Conservation (phyloP, 805 yeast genomes). For the Kodamaea kaohsiungensis region DNA sequence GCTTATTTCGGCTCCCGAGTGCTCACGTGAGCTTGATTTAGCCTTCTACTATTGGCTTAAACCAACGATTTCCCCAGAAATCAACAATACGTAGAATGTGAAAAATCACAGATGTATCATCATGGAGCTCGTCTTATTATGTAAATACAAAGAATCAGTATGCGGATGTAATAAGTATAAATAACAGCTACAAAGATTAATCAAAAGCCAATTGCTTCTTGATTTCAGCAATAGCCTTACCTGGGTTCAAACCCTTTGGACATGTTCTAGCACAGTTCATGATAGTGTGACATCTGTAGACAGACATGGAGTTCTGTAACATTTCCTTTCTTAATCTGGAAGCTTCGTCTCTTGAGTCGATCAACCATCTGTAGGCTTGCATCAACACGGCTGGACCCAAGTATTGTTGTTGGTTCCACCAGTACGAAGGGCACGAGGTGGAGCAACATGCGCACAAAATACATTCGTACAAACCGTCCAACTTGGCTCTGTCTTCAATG, state of each 20-base stretch:
- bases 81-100: neutral
- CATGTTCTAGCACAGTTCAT: conserved; percentile 98
- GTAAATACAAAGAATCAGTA: neutral
- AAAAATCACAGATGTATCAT: neutral
- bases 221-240: conserved; percentile 94
- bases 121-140: neutral
- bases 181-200: conserved; percentile 26
- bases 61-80: conserved; percentile 1
- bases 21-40: neutral
- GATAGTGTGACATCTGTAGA: conserved; percentile 98
- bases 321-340: conserved; percentile 75
- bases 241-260: conserved; percentile 98
- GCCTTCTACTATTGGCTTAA: neutral
- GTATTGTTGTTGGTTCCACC: conserved; percentile 99
- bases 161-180: conserved; percentile 6
- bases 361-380: conserved; percentile 99
- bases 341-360: conserved; percentile 96
- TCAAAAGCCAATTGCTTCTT: conserved; percentile 89
- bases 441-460: conserved; percentile 98
- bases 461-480: conserved; percentile 97
- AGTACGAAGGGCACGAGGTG: conserved; percentile 97
- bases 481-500: conserved; percentile 89
- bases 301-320: conserved; percentile 95
- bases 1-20: neutral
- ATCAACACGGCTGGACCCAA: conserved; percentile 97